Conservation (phyloP, 2,329 filamentous ascomycete genomes). For the Coniochaeta ligniaria region DNA sequence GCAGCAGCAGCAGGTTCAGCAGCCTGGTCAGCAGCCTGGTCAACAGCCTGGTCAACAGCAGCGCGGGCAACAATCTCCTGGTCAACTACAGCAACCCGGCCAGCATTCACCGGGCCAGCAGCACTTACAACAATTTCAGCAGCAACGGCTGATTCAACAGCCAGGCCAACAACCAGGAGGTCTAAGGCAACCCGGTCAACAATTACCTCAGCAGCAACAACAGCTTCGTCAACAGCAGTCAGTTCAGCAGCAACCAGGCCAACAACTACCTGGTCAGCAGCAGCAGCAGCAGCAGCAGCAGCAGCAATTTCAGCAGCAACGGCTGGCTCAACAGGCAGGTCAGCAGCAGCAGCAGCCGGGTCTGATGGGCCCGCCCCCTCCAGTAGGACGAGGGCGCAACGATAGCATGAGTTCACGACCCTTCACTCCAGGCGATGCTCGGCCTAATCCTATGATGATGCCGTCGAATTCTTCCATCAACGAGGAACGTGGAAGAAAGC, state of each 20-base stretch:
- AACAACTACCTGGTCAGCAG: not conserved
- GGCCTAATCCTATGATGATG: not conserved
- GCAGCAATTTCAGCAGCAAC: conserved; percentile 3
- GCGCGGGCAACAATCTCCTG: not conserved
- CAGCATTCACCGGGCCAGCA: conserved; percentile 4
- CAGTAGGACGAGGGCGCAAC: not conserved
- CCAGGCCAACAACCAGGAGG: conserved; percentile 7
- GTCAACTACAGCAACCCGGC: not conserved
- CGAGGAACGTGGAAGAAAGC: not conserved
- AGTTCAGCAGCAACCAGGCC: not conserved
- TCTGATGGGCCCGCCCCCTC: not conserved
- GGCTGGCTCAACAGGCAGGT: not conserved
- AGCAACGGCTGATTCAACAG: conserved; percentile 4
- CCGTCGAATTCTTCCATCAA: not conserved
- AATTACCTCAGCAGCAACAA: conserved; percentile 1
- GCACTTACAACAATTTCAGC: conserved; percentile 2
- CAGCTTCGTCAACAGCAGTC: not conserved
- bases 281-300: conserved; percentile 1
- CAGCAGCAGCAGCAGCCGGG: conserved; percentile 1
- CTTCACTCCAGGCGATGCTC: not conserved
- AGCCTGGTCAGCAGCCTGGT: not conserved
- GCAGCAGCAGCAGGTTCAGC: not conserved
- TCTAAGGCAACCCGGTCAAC: conserved; percentile 8
- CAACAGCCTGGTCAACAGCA: not conserved
- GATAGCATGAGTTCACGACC: not conserved